A percentile compares a stretch with the other conserved stretches of the same genome.
These are phyloP conservation scores for Neurospora sp. DNA, from an alignment of 495 filamentous ascomycete genomes.

Conservation along the genomic window DNA sequence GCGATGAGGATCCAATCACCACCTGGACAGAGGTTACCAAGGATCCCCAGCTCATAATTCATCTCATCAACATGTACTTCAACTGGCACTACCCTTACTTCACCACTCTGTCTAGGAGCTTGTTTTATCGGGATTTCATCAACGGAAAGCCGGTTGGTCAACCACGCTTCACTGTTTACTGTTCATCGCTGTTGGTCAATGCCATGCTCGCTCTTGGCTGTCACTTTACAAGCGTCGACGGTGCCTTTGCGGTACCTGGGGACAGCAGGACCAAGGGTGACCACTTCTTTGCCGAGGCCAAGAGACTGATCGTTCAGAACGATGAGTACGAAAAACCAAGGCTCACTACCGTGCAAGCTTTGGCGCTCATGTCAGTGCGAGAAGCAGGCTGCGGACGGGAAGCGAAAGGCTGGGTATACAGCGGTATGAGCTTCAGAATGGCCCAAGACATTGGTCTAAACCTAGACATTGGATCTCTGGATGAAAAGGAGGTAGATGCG, in stretches of 20 bases:
- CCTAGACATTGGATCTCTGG: constrained; percentile 64
- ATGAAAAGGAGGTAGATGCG: constrained; percentile 80
- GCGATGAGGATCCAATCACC: constrained; percentile 52
- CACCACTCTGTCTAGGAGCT: constrained; percentile 76
- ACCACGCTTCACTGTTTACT: constrained; percentile 55
- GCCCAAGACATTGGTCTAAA: constrained; percentile 89
- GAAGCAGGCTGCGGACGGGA: constrained; percentile 94
- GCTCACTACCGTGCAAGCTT: constrained; percentile 87
- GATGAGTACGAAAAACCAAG: constrained; percentile 88
- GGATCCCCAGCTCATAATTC: constrained; percentile 66
- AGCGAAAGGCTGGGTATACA: constrained; percentile 95
- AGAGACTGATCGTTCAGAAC: constrained; percentile 76
- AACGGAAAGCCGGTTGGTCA: constrained; percentile 42
- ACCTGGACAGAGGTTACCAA: constrained; percentile 85
- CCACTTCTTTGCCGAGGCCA: constrained; percentile 94
- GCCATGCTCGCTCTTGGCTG: constrained; percentile 94
- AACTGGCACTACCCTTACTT: constrained; percentile 98
- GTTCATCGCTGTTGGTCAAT: constrained; percentile 83
- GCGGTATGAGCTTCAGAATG: constrained; percentile 98
- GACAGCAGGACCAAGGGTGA: constrained; percentile 85
- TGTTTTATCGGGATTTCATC: constrained; percentile 83
- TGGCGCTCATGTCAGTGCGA: constrained; percentile 91
- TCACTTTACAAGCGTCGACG: constrained; percentile 76
- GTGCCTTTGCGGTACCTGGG: constrained; percentile 55
- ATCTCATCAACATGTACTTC: constrained; percentile 96